Percentiles rank a stretch among this genome's conserved stretches.
phyloP scores from a whole-genome alignment of 202 grass and related monocot species.

The Sporobolus alterniflorus region DNA sequence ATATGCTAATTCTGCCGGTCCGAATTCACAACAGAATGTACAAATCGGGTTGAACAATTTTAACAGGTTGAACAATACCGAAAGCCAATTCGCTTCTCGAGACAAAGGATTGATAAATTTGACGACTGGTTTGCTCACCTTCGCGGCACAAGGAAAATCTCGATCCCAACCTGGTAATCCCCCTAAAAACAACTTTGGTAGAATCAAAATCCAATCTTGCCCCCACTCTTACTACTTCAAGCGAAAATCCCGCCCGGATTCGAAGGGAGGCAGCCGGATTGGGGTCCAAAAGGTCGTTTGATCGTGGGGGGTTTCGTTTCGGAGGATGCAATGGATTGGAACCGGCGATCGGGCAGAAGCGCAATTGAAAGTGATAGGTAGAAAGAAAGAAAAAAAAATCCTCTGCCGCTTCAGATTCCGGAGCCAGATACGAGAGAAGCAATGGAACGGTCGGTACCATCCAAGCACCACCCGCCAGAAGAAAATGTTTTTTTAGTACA shows the following conservation, averaged over 20 bases:
- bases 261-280: neutral
- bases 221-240: neutral
- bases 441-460: too few species aligned
- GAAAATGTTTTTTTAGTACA: too few species aligned
- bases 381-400: too few species aligned
- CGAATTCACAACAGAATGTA: neutral
- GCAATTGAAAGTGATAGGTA: too few species aligned
- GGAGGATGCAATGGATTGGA: too few species aligned
- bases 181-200: neutral
- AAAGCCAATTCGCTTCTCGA: neutral
- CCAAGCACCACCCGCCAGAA: too few species aligned
- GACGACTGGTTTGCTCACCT: neutral
- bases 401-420: too few species aligned
- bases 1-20: neutral
- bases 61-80: neutral
- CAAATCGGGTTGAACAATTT: neutral
- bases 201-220: slow-evolving; percentile 27
- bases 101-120: neutral
- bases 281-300: neutral
- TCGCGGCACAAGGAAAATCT: neutral
- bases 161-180: neutral
- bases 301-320: neutral
- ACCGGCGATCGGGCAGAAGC: too few species aligned
- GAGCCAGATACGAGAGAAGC: too few species aligned
- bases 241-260: neutral